A percentile compares a stretch with the other conserved stretches of the same genome.
These are phyloP conservation scores for Carpinus fangiana DNA, from an alignment of 306 rosid species.

Conservation along the genomic window DNA sequence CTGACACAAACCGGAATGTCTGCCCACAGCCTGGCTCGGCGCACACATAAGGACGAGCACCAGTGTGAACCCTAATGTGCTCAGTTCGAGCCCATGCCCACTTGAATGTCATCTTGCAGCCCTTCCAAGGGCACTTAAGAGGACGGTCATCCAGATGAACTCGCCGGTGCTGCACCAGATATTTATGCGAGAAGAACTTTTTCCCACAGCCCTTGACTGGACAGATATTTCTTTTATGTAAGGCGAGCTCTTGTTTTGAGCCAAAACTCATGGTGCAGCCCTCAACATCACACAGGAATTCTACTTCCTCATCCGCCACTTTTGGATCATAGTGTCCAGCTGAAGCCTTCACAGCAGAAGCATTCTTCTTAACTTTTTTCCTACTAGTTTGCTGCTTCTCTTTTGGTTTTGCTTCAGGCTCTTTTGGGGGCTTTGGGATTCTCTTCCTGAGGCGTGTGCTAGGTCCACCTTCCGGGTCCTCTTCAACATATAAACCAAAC, in stretches of 20 bases:
- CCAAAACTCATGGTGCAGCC: slow-evolving; percentile 90
- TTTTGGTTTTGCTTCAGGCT: slow-evolving; percentile 48
- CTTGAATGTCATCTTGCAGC: slow-evolving; percentile 99
- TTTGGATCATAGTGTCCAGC: slow-evolving; percentile 41
- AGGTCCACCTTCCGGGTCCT: slow-evolving; percentile 78
- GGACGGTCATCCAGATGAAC: slow-evolving; percentile 96
- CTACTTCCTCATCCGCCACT: slow-evolving; percentile 55
- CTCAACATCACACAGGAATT: slow-evolving; percentile 77
- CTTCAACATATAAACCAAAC: slow-evolving; percentile 47
- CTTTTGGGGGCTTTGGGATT: slow-evolving; percentile 46
- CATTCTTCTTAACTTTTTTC: slow-evolving; percentile 61
- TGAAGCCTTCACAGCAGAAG: slow-evolving; percentile 48
- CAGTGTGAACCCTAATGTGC: slow-evolving; percentile 96
- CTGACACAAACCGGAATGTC: slow-evolving; percentile 95
- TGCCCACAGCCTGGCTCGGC: slow-evolving; percentile 87
- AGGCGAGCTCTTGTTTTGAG: slow-evolving; percentile 67
- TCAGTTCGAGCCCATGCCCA: slow-evolving; percentile 99
- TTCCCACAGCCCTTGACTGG: slow-evolving; percentile 99
- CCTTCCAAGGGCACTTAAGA: slow-evolving; percentile 96
- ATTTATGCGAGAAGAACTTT: slow-evolving; percentile 95
- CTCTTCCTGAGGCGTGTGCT: slow-evolving; percentile 91
- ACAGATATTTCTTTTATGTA: slow-evolving; percentile 82
- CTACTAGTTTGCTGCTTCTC: slow-evolving; percentile 50
- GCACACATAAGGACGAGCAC: slow-evolving; percentile 90
- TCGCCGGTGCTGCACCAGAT: slow-evolving; percentile 95